Evolutionary conservation across 495 filamentous ascomycete species (phyloP).

Genomic region (Aspergillus sclerotiicarbonarius): DNA sequence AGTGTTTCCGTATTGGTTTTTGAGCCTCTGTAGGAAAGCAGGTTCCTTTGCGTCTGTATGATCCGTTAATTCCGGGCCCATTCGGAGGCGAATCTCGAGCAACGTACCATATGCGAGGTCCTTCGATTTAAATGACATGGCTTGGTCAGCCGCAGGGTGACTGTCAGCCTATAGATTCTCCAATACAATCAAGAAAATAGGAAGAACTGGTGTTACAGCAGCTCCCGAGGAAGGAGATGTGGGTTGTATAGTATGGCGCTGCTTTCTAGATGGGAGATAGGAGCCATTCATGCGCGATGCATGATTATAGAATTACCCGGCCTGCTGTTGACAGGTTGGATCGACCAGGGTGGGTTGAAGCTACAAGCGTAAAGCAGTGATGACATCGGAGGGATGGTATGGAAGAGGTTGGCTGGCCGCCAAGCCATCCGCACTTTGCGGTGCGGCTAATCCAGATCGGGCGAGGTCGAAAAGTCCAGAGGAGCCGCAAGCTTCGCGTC

Average conservation of each 20-base stretch:
- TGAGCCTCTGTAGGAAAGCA: conserved; percentile 47
- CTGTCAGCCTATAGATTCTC: conserved; percentile 9
- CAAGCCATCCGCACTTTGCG: conserved; percentile 19
- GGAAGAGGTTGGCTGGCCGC: conserved; percentile 4
- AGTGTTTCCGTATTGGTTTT: conserved; percentile 38
- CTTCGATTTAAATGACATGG: conserved; percentile 49
- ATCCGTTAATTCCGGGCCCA: not conserved
- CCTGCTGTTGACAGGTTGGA: too few species aligned
- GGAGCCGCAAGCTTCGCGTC: conserved; percentile 37
- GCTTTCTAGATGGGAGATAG: too few species aligned
- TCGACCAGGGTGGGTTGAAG: too few species aligned
- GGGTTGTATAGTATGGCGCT: too few species aligned
- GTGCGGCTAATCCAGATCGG: conserved; percentile 37
- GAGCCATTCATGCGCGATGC: not conserved
- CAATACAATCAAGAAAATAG: not conserved
- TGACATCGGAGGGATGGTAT: too few species aligned
- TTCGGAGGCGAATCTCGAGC: not conserved
- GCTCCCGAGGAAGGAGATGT: not conserved
- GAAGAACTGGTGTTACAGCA: not conserved
- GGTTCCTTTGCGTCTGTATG: conserved; percentile 45
- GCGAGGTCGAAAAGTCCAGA: conserved; percentile 44
- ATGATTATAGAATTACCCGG: not conserved
- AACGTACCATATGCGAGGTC: conserved; percentile 47
- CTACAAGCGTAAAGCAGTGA: too few species aligned
- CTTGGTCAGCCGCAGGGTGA: conserved; percentile 12